Percentiles rank a stretch among this genome's conserved stretches.
Evolutionary conservation across 1,284 basidiomycete genomes (phyloP).

Genomic region (Porodaedalea pini): DNA sequence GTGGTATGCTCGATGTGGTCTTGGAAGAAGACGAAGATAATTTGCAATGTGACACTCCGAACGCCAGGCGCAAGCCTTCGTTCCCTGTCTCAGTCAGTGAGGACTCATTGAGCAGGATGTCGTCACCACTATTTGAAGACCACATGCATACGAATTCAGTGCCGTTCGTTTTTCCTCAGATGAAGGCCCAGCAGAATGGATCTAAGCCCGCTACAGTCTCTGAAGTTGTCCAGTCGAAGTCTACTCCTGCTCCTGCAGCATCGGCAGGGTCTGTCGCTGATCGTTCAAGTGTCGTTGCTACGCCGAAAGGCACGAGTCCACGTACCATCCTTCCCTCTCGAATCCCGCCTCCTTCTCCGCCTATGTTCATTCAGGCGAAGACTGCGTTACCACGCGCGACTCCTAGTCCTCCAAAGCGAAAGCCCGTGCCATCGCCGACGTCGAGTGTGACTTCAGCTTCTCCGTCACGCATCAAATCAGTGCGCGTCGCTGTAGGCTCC

Average conservation of each 20-base stretch:
- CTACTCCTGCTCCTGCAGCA: no score
- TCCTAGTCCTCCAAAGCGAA: conserved; percentile 12
- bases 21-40: conserved; percentile 44
- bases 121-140: conserved; percentile 27
- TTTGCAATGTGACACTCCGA: conserved; percentile 39
- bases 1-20: conserved; percentile 36
- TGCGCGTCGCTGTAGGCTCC: neutral
- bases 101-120: conserved; percentile 24
- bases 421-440: conserved; percentile 7
- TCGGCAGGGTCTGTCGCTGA: no score
- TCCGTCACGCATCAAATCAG: neutral
- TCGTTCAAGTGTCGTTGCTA: neutral
- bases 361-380: conserved; percentile 13
- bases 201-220: neutral
- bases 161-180: conserved; percentile 28
- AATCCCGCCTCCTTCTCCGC: conserved; percentile 18
- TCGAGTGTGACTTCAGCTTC: neutral
- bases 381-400: neutral
- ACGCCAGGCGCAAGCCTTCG: conserved; percentile 64
- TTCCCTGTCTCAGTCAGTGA: conserved; percentile 48
- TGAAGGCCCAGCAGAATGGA: conserved; percentile 19
- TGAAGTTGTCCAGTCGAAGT: no score
- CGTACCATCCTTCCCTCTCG: conserved; percentile 13
- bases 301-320: neutral
- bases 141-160: conserved; percentile 32